Evolutionary conservation across 768 basidiomycete genomes (phyloP), one percentile per base, ranked within the genome.

Genomic region (Podaxis sp.): DNA sequence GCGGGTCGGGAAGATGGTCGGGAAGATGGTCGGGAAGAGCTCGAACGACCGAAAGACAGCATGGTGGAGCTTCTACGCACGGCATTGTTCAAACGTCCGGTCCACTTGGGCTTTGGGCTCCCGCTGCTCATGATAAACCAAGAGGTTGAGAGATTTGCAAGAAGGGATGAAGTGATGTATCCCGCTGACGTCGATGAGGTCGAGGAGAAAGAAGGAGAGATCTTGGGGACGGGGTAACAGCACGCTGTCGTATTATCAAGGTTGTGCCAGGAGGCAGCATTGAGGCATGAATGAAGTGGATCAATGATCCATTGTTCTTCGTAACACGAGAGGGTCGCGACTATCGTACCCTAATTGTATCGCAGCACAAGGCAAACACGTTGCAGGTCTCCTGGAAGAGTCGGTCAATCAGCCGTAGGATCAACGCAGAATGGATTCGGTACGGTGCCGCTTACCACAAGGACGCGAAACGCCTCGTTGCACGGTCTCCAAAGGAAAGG

Each of bases 1-100:
- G 68, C 65, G 63, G 51, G 74, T 59, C 64, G 75, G 59, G 70
- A 67, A 64, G 54, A 24, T 17, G 40, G 40, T 12, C 40, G 40
- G 12, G 40, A 74, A 57, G 27, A 29, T 1, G 33, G 33, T 9
- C 33, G 33, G 33, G 33, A 33, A 9, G 33, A 33, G 33, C 63
- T 76, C 60, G 77, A 53, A 64, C 74, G 73, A 24, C 74, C 55
- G 43, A 85, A 74, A 43, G 74, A 72, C 64, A 88, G 77, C 8
- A 81, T 75, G 3, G 84, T 82, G 17, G 88, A 89, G 2, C 86
- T 82, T 56, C 87, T 85, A 7, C 86, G 82, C 70, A 88, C 77
- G 56, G 77, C 82, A 53, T 78, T 80, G 55, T 84, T 84, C 76
- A 89, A 81, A 55, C 88, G 86, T 43, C 68, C 63, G 19, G 78